Evolutionary conservation across 306 rosid genomes (phyloP).

Genomic region (Acacia melanoxylon): DNA sequence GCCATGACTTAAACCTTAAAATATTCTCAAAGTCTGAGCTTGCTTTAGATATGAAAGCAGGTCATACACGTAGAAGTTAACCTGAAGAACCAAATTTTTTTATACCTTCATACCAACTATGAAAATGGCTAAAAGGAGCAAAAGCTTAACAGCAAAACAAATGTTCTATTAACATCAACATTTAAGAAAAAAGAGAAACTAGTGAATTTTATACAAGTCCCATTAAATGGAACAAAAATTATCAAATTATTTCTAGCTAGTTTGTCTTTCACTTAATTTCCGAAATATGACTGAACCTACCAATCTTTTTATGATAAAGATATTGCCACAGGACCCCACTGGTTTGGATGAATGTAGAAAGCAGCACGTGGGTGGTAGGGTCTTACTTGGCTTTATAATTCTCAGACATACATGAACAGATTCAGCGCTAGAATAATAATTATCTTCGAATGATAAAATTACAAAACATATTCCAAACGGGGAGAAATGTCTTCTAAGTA

Average conservation of each 20-base stretch:
- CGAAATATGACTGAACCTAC: neutral
- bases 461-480: constrained; percentile 11
- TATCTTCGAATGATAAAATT: constrained; percentile 11
- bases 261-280: neutral
- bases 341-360: constrained; percentile 18
- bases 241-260: neutral
- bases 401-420: constrained; percentile 8
- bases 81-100: constrained; percentile 8
- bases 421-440: constrained; percentile 8
- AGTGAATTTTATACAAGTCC: neutral
- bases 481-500: neutral
- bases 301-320: constrained; percentile 5
- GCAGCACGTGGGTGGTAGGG: neutral
- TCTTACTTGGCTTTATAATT: constrained; percentile 11
- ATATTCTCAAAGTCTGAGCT: neutral
- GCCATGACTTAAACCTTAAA: neutral
- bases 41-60: constrained; percentile 24
- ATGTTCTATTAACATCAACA: constrained; percentile 21
- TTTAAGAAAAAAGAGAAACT: neutral
- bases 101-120: neutral
- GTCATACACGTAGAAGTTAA: neutral
- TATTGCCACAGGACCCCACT: neutral
- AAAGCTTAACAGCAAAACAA: constrained; percentile 23
- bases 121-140: constrained; percentile 12
- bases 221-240: constrained; percentile 1